Percentiles rank a stretch among this genome's conserved stretches.
These are phyloP conservation scores for Cephalotrichum gorgonifer DNA, from an alignment of 2,329 filamentous ascomycete species.

Conservation along the genomic window DNA sequence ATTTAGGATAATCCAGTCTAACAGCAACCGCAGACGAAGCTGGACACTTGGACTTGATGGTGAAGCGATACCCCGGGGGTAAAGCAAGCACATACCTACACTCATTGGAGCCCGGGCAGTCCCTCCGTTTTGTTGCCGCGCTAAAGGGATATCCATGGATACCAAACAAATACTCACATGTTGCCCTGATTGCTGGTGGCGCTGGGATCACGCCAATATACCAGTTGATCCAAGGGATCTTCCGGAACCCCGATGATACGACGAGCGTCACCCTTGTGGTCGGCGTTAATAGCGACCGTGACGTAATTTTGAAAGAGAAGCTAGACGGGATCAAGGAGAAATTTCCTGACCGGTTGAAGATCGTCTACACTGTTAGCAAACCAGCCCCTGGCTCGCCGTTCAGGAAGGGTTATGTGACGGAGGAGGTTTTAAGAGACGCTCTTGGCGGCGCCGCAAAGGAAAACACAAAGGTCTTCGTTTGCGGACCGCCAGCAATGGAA, in stretches of 20 bases:
- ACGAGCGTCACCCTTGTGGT: conserved; percentile 56
- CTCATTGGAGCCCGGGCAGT: conserved; percentile 50
- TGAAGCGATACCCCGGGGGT: conserved; percentile 59
- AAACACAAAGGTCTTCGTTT: conserved; percentile 55
- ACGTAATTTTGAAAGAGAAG: conserved; percentile 46
- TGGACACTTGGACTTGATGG: conserved; percentile 51
- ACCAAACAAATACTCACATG: conserved; percentile 33
- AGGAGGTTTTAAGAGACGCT: conserved; percentile 31
- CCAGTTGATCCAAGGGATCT: conserved; percentile 51
- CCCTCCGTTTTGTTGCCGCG: conserved; percentile 44
- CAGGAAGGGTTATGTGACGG: conserved; percentile 47
- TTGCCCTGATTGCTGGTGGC: conserved; percentile 61
- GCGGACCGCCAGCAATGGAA: conserved; percentile 60
- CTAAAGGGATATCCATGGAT: conserved; percentile 45
- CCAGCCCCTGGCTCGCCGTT: conserved; percentile 28
- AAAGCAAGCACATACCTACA: conserved; percentile 57
- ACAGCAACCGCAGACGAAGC: conserved; percentile 30
- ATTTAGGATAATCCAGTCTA: neutral
- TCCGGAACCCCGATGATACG: conserved; percentile 48
- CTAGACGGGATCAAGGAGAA: conserved; percentile 39
- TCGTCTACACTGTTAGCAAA: conserved; percentile 46
- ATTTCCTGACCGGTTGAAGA: conserved; percentile 45
- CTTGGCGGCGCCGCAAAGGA: conserved; percentile 18
- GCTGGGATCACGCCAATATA: conserved; percentile 64
- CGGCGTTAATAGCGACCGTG: conserved; percentile 54